Evolutionary conservation across 2,329 filamentous ascomycete species (phyloP), one percentile per base, ranked within the genome.

Genomic region (Dactylellina parvicollis): DNA sequence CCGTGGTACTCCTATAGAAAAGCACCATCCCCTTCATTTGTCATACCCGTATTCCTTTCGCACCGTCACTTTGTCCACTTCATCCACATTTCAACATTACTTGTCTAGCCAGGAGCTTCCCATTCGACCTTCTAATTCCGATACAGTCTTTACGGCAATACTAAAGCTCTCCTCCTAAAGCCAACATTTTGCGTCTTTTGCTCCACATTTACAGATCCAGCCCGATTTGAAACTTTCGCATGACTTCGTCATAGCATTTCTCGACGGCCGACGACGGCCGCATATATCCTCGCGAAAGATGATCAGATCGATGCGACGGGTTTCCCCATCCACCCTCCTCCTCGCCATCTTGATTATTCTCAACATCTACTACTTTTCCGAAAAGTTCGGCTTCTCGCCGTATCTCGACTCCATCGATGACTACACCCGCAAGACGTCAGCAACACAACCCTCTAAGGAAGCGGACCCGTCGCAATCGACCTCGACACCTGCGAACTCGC

Each of bases 311-410:
- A 24, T 40, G 10, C 66, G 66, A 26, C 57, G 57, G 10, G 44
- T 40, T 2, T 71, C 57, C 12, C 40, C 49, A 10, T 0, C 56
- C 14, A 30, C 67, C 9, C 16, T 72, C 44, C 22, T n/a, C 24
- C 3, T 65, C 42, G 42, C 52, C 16, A 20, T 28, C 34, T n/a
- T 49, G 26, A 20, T 72, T 16, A 24, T 72, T 44, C 18, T 65
- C 44, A 57, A 64, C 36, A 42, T 72, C 52, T 59, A 52, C 57
- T 65, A 57, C 34, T 65, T 72, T 38, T 8, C 34, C 52, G 40
- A 12, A 24, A 50, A 47, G 24, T 72, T 59, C 52, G 26, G 42
- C 18, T 32, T 57, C 30, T 28, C 42, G 26, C 30, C 52, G 36
- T 16, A 26, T 7, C 34, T 34, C 2, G 20, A 57, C 16, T n/a